Evolutionary conservation across 495 filamentous ascomycete genomes (phyloP), one percentile per base, ranked within the genome.

Genomic region (Penicillium silybi): DNA sequence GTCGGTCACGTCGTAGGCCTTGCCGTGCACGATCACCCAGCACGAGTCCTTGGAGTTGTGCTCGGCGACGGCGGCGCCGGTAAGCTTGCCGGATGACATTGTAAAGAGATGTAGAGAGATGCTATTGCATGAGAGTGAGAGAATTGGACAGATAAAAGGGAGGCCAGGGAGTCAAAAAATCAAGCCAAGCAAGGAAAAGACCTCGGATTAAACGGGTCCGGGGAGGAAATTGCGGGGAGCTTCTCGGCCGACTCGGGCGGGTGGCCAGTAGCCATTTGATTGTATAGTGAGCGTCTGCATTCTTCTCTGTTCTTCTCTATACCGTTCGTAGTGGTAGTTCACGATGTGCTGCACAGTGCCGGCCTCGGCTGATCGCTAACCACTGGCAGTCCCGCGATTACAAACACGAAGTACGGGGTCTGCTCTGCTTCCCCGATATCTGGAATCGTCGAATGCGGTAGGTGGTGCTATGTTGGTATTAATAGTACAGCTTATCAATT

Each of bases 1-100:
- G 48, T 95, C 90, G 39, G 88, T 87, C 40, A 93, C 86, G 71
- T 97, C 92, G 76, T 96, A 97, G 58, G 92, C 89, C 57, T 87
- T 88, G 51, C 86, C 84, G 74, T 97, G 91, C 59, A 97, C 84
- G 61, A 97, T 85, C 60, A 90, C 84, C 83, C 87, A 89, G 49
- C 84, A 82, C 13, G 85, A 86, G 63, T 95, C 87, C 52, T 86
- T 84, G 55, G 82, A 87, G 73, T 88, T 92, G 76, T 97, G 88
- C 70, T 84, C 80, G 43, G 86, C 84, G 61, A 96, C 87, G 54
- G 86, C 82, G 20, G 78, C 82, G 68, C 88, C 89, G 41, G 86
- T 88, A 64, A 90, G 67, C 51, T 77, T 78, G 43, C 42, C 54
- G 48, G 63, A 62, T 27, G 63, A 63, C 72, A 77, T 77, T 7